A percentile compares a stretch with the other conserved stretches of the same genome.
Evolutionary conservation across 1,284 basidiomycete species (phyloP).

Genomic region (Pulchroboletus neoregius): DNA sequence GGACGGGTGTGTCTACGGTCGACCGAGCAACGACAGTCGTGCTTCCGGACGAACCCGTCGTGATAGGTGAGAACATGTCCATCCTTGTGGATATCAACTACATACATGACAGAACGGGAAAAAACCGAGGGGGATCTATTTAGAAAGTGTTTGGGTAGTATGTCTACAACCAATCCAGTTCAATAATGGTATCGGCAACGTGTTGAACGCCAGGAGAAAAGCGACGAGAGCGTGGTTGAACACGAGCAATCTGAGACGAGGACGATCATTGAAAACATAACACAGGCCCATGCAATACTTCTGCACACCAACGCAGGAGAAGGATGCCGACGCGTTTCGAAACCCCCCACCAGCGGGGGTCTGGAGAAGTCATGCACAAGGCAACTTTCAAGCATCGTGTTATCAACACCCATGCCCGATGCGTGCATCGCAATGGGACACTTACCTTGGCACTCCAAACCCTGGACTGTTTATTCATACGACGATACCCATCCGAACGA

Average conservation of each 20-base stretch:
- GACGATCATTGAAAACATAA: not conserved
- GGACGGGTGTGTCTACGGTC: constrained; percentile 36
- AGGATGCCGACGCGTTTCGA: constrained; percentile 10
- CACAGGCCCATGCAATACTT: constrained; percentile 40
- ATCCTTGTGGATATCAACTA: constrained; percentile 1
- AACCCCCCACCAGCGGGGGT: constrained; percentile 46
- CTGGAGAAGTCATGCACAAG: constrained; percentile 52
- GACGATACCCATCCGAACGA: constrained; percentile 45
- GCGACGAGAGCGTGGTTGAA: too few relatives aligned
- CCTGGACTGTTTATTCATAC: constrained; percentile 24
- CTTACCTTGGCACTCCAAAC: constrained; percentile 14
- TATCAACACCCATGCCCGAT: not conserved
- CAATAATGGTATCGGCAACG: not conserved
- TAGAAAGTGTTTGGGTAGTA: not conserved
- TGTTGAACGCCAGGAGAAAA: too few relatives aligned
- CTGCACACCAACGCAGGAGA: constrained; percentile 53
- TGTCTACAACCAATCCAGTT: constrained; percentile 2
- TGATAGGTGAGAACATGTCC: too few relatives aligned
- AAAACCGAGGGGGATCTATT: not conserved
- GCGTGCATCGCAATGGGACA: too few relatives aligned
- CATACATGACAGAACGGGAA: not conserved
- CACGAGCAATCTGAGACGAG: not conserved
- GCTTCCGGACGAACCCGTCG: too few relatives aligned
- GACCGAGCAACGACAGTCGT: not conserved
- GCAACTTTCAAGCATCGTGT: not conserved